Conservation (phyloP, 1,139 yeast genomes). For the Scheffersomyces segobiensis region DNA sequence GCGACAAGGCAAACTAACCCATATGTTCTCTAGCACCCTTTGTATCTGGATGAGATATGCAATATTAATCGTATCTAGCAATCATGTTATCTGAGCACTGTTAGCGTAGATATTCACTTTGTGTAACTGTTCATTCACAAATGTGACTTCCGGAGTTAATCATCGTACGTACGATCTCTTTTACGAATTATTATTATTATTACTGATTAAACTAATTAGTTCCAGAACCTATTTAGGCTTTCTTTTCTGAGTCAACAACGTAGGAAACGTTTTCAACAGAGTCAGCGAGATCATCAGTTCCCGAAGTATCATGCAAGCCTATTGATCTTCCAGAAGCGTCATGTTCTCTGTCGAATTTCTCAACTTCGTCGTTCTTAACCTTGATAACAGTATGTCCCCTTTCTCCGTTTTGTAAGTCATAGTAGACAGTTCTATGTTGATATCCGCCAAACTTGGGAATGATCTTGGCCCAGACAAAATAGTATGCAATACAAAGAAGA, state of each 20-base stretch:
- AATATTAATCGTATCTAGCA: too few species aligned
- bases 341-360: conserved; percentile 32
- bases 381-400: conserved; percentile 40
- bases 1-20: not conserved
- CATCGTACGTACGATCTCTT: not conserved
- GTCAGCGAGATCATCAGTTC: not conserved
- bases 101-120: too few species aligned
- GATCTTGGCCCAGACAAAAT: conserved; percentile 36
- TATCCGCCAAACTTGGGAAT: conserved; percentile 36
- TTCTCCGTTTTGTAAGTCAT: conserved; percentile 37
- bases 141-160: too few species aligned
- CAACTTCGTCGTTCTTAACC: conserved; percentile 28
- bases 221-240: not conserved
- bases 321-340: conserved; percentile 13
- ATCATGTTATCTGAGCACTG: too few species aligned
- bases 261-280: not conserved
- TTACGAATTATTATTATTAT: not conserved
- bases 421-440: conserved; percentile 29
- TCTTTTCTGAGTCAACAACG: not conserved
- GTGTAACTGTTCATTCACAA: too few species aligned
- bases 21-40: not conserved
- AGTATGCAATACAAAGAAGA: conserved; percentile 28
- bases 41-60: too few species aligned
- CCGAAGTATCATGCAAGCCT: not conserved
- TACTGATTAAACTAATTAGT: not conserved